Evolutionary conservation across 495 filamentous ascomycete species (phyloP), one percentile per base, ranked within the genome.

Genomic region (Xanthoparmelia taractica): DNA sequence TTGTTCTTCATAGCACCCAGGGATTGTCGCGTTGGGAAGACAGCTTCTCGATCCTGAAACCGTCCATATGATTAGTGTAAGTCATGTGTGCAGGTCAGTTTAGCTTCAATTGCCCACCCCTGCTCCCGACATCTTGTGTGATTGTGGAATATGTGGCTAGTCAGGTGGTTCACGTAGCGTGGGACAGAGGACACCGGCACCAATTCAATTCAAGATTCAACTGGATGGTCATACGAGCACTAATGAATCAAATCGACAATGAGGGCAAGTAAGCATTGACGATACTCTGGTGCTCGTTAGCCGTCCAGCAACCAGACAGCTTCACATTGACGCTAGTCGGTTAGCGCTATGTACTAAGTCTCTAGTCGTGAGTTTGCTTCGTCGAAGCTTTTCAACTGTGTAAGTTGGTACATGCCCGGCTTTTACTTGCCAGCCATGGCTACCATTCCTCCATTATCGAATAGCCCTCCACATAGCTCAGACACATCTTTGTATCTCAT

Each of bases 11-110:
- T 99, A 70, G 92, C 75, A 67, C 90, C 91, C 72, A 99, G 78
- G 65, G 92, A 96, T 82, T 99, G 94, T 71, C 94, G 89, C 69
- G 94, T 99, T 66, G 94, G 90, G 78, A 99, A 99, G 80, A 99
- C 94, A 72, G 92, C 81, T 78, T 99, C 94, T 71, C 90, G 79
- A 71, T 90, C 88, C 89, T 92, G 69, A 48, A 18, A 13, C 40
- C 57, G 61, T 54, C 36, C 37, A 56, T 56, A 23, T 43, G 61
- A 56, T 73, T 54, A 66, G 64, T 56, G 54, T 38, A 29, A 52
- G 4, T 50, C 64, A 50, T 47, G 23, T 61, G 23, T 52, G 57
- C 40, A 64, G 63, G 47, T 69, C 43, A 34, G 27, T 27, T n/a
- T 47, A 61, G 58, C 11, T 20, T 47, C 59, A 20, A 54, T 29